phyloP scores from a whole-genome alignment of 208 protist genomes.

The Crithidia fasciculata region DNA sequence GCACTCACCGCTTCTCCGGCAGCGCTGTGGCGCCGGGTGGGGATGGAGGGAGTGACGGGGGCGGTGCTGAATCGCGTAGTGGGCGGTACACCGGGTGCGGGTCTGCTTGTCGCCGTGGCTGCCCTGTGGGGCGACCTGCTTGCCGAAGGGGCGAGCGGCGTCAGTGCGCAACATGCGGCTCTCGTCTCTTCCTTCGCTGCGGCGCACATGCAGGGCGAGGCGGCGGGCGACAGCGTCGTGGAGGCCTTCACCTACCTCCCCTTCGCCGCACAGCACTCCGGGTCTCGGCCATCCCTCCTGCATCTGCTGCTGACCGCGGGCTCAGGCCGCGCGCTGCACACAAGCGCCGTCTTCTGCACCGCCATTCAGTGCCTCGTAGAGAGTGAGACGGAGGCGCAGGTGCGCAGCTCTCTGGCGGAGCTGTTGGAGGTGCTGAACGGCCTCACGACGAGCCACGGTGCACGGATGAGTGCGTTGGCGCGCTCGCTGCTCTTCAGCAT shows the following conservation, averaged over 20 bases:
- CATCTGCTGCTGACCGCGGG: conserved; percentile 9
- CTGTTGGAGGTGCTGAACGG: conserved; percentile 18
- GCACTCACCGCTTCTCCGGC: conserved; percentile 4
- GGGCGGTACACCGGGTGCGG: not conserved
- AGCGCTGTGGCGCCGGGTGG: conserved; percentile 24
- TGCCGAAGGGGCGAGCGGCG: not conserved
- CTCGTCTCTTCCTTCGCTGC: conserved; percentile 24
- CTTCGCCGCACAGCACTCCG: conserved; percentile 19
- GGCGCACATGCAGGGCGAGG: conserved; percentile 4
- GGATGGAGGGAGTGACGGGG: conserved; percentile 36
- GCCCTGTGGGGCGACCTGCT: conserved; percentile 38
- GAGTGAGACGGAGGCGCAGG: conserved; percentile 23
- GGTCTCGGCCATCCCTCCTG: conserved; percentile 19
- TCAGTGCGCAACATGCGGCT: not conserved
- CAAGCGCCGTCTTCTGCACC: conserved; percentile 4
- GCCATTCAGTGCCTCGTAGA: conserved; percentile 28
- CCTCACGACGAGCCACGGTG: not conserved
- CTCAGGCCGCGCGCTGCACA: not conserved
- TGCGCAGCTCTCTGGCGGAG: conserved; percentile 13
- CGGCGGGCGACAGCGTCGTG: not conserved
- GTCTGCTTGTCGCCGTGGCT: conserved; percentile 20
- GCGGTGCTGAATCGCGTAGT: conserved; percentile 10
- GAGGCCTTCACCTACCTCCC: conserved; percentile 39
- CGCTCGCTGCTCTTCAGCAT: conserved; percentile 30
- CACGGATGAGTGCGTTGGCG: conserved; percentile 3